phyloP scores from a whole-genome alignment of 2,329 filamentous ascomycete genomes.

The Cladobotryum protrusum region DNA sequence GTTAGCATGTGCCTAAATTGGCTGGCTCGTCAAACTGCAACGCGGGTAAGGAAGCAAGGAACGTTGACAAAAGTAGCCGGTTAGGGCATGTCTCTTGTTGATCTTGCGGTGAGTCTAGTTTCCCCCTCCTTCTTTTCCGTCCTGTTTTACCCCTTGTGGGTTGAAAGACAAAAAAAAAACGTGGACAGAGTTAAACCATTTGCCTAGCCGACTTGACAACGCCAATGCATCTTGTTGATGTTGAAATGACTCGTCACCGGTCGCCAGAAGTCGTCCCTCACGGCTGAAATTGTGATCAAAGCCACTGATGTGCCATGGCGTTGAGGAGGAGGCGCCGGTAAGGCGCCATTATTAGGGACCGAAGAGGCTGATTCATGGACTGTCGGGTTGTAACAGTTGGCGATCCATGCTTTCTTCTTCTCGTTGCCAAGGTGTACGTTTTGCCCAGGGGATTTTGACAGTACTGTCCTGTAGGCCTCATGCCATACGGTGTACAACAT shows the following conservation, averaged over 20 bases:
- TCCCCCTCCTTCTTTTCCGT: not conserved
- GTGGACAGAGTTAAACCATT: not conserved
- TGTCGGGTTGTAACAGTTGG: not conserved
- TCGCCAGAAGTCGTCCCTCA: not conserved
- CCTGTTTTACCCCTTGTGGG: not conserved
- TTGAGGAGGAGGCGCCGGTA: conserved; percentile 1
- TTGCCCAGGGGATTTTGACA: too few relatives aligned
- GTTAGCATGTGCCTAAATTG: too few relatives aligned
- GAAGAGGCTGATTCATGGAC: not conserved
- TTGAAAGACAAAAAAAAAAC: not conserved
- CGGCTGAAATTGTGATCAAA: not conserved
- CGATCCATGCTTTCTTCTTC: not conserved
- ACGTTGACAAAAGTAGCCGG: not conserved
- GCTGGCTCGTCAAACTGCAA: not conserved
- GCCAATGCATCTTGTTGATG: not conserved
- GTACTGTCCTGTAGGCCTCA: too few relatives aligned
- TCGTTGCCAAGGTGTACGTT: too few relatives aligned
- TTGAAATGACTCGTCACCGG: conserved; percentile 4
- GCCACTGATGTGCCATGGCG: conserved; percentile 2
- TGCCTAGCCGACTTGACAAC: too few relatives aligned
- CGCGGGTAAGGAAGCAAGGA: not conserved
- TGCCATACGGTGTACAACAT: too few relatives aligned
- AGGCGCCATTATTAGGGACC: not conserved
- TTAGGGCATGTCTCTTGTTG: not conserved
- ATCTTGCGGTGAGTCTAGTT: conserved; percentile 1